These are phyloP conservation scores for Neurospora sp. DNA, from an alignment of 2,329 filamentous ascomycete genomes.

Conservation along the genomic window DNA sequence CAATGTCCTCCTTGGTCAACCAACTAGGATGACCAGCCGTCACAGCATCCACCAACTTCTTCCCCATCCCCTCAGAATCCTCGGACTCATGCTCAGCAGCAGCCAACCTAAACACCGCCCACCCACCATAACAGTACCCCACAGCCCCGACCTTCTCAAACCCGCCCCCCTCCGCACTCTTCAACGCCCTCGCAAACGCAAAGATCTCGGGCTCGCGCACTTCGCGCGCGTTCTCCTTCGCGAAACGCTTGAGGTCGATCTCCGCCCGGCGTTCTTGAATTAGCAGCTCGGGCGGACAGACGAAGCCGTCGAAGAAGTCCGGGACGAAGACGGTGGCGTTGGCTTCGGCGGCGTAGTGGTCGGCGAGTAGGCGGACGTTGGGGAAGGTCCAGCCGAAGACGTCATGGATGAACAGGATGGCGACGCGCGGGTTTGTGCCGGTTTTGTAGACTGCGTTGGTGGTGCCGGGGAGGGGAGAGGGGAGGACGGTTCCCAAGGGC, in stretches of 20 bases:
- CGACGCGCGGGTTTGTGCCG: slow-evolving; percentile 26
- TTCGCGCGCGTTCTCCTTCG: slow-evolving; percentile 26
- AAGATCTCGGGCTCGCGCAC: slow-evolving; percentile 30
- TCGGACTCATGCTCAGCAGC: slow-evolving; percentile 23
- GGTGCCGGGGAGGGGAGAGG: slow-evolving; percentile 1
- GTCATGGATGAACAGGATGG: slow-evolving; percentile 40
- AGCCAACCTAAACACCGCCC: slow-evolving; percentile 38
- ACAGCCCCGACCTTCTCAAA: slow-evolving; percentile 27
- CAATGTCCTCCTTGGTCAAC: slow-evolving; percentile 34
- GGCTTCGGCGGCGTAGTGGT: slow-evolving; percentile 34
- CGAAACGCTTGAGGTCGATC: slow-evolving; percentile 28
- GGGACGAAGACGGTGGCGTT: slow-evolving; percentile 36
- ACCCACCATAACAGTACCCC: slow-evolving; percentile 42
- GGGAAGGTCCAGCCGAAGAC: slow-evolving; percentile 38
- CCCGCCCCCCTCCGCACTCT: slow-evolving; percentile 18
- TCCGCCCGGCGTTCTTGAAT: slow-evolving; percentile 18
- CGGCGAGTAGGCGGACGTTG: slow-evolving; percentile 38
- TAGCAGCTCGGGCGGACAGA: slow-evolving; percentile 19
- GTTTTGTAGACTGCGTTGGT: slow-evolving; percentile 26
- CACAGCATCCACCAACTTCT: slow-evolving; percentile 34
- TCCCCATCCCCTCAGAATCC: slow-evolving; percentile 21
- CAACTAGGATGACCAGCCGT: slow-evolving; percentile 33
- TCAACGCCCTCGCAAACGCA: slow-evolving; percentile 25
- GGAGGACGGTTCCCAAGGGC: slow-evolving; percentile 3
- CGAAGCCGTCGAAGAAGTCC: slow-evolving; percentile 34